These are phyloP conservation scores for Aethionema arabicum DNA, from an alignment of 345 rosid genomes.

Conservation along the genomic window DNA sequence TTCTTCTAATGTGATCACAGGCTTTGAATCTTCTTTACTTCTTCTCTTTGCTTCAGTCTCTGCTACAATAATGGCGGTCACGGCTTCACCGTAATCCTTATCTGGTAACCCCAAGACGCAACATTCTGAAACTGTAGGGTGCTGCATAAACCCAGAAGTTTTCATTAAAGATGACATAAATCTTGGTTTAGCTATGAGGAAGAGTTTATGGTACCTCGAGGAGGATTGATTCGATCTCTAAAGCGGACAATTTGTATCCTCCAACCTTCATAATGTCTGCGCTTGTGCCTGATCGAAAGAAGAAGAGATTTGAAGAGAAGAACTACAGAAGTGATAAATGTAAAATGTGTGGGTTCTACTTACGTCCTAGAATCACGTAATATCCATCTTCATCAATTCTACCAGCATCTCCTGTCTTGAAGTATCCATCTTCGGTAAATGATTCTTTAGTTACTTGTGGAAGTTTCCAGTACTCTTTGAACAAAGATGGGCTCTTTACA, in stretches of 20 bases:
- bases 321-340: slow-evolving; percentile 4
- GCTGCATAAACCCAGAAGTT: slow-evolving; percentile 46
- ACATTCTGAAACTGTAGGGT: slow-evolving; percentile 80
- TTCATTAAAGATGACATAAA: neutral
- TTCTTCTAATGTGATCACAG: slow-evolving; percentile 70
- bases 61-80: slow-evolving; percentile 66
- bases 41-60: slow-evolving; percentile 51
- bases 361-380: slow-evolving; percentile 89
- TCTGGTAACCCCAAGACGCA: slow-evolving; percentile 91
- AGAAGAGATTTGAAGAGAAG: slow-evolving; percentile 11
- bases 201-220: slow-evolving; percentile 57
- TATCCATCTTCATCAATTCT: slow-evolving; percentile 87
- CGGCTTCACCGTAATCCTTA: slow-evolving; percentile 85
- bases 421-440: slow-evolving; percentile 84
- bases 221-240: slow-evolving; percentile 89
- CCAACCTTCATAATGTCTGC: slow-evolving; percentile 99
- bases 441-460: slow-evolving; percentile 85
- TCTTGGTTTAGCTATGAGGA: neutral
- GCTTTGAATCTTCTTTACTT: slow-evolving; percentile 45
- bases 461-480: slow-evolving; percentile 96
- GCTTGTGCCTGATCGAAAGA: slow-evolving; percentile 59
- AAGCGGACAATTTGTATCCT: slow-evolving; percentile 93
- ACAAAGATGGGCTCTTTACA: slow-evolving; percentile 85
- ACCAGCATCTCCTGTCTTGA: slow-evolving; percentile 95
- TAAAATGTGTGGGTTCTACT: slow-evolving; percentile 35